Conservation (phyloP, 2,329 filamentous ascomycete genomes). For the Fusarium buharicum region DNA sequence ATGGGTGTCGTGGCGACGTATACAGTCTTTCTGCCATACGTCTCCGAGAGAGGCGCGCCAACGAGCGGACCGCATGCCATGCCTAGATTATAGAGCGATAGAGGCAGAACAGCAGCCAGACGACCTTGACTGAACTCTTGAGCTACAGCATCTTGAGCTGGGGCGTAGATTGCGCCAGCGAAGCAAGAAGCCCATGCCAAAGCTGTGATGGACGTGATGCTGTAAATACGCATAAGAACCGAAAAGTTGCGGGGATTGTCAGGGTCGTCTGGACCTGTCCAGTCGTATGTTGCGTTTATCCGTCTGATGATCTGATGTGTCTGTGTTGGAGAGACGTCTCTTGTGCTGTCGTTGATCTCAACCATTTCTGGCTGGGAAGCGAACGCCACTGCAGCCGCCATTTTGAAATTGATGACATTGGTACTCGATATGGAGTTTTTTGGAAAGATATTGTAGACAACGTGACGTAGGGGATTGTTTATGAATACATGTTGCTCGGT, state of each 20-base stretch:
- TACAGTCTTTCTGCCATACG: conserved; percentile 23
- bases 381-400: background rate
- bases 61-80: conserved; percentile 32
- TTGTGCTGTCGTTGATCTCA: background rate
- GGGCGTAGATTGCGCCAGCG: conserved; percentile 24
- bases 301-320: conserved; percentile 20
- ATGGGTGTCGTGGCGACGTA: conserved; percentile 30
- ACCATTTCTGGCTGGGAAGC: conserved; percentile 5
- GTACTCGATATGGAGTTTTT: no score
- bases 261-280: conserved; percentile 19
- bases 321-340: background rate
- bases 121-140: conserved; percentile 6
- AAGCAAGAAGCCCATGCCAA: conserved; percentile 17
- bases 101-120: background rate
- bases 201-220: conserved; percentile 17
- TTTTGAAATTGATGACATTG: background rate
- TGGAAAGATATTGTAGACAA: no score
- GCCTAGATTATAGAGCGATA: conserved; percentile 31
- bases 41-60: conserved; percentile 26
- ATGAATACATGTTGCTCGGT: conserved; percentile 2
- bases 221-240: background rate
- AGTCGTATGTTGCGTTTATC: conserved; percentile 33
- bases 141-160: conserved; percentile 9
- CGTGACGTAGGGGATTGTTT: background rate
- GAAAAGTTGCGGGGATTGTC: conserved; percentile 33